Evolutionary conservation across 345 rosid species (phyloP).

Genomic region (Bruguiera sexangula): DNA sequence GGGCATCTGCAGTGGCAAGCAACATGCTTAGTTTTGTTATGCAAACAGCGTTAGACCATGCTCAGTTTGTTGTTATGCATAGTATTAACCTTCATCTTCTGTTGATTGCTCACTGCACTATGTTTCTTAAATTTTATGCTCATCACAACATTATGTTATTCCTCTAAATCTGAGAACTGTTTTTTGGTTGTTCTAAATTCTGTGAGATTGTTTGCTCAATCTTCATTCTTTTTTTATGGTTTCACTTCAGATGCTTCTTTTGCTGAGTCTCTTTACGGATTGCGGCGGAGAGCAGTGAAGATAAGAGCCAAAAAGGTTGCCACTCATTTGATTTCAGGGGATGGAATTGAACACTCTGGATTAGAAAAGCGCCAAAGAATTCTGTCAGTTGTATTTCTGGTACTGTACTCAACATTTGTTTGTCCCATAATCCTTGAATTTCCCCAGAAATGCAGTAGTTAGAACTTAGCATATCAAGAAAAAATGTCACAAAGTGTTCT

Average conservation of each 20-base stretch:
- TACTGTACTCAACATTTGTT: slow-evolving; percentile 30
- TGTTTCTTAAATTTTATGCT: background rate
- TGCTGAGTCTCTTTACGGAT: slow-evolving; percentile 90
- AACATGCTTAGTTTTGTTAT: background rate
- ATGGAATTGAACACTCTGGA: slow-evolving; percentile 61
- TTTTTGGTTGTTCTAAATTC: background rate
- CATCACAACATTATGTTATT: background rate
- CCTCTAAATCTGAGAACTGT: background rate
- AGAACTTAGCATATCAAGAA: no score
- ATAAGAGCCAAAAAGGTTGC: slow-evolving; percentile 50
- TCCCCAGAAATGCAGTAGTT: no score
- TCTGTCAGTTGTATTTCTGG: slow-evolving; percentile 93
- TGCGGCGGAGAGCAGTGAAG: slow-evolving; percentile 79
- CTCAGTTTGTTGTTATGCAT: background rate
- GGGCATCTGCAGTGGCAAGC: background rate
- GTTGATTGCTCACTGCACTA: background rate
- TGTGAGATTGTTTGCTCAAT: no score
- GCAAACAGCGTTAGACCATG: background rate
- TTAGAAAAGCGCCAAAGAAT: slow-evolving; percentile 74
- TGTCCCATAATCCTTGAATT: background rate
- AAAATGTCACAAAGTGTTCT: background rate
- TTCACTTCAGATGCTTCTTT: slow-evolving; percentile 83
- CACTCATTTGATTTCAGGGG: slow-evolving; percentile 33
- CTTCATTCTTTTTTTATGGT: slow-evolving; percentile 8
- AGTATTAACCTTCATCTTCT: background rate